A percentile compares a stretch with the other conserved stretches of the same genome.
Evolutionary conservation across 225 moss, liverwort and hornwort genomes (phyloP).

Genomic region (Asterella californica): DNA sequence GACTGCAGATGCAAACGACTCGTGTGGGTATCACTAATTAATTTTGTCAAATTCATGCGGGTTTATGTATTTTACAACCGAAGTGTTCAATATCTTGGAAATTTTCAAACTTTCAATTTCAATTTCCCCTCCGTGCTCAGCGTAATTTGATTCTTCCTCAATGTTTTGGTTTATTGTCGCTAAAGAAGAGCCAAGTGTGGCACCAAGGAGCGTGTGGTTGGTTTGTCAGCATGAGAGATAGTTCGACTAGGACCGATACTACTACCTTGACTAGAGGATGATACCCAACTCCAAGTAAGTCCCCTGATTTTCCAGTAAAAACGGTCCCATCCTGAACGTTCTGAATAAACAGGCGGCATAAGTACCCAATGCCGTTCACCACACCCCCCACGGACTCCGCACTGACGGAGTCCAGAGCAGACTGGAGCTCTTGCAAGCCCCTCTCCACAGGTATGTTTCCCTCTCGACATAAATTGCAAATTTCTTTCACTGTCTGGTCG

Average conservation of each 20-base stretch:
- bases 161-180: background rate
- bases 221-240: background rate
- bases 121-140: background rate
- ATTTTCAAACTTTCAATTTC: background rate
- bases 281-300: constrained; percentile 38
- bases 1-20: no score
- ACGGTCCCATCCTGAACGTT: constrained; percentile 16
- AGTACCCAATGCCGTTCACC: constrained; percentile 46
- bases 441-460: constrained; percentile 31
- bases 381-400: constrained; percentile 34
- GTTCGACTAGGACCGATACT: background rate
- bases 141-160: background rate
- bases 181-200: background rate
- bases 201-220: background rate
- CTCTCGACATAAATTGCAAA: constrained; percentile 36
- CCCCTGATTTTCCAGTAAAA: constrained; percentile 30
- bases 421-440: constrained; percentile 50
- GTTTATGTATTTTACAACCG: no score
- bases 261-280: constrained; percentile 47
- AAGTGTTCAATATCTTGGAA: no score
- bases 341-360: constrained; percentile 40
- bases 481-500: constrained; percentile 50
- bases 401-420: constrained; percentile 39
- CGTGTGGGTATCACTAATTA: no score
- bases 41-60: no score